phyloP scores from a whole-genome alignment of 352 stramenopile genomes.

The Phytopythium sindhum region DNA sequence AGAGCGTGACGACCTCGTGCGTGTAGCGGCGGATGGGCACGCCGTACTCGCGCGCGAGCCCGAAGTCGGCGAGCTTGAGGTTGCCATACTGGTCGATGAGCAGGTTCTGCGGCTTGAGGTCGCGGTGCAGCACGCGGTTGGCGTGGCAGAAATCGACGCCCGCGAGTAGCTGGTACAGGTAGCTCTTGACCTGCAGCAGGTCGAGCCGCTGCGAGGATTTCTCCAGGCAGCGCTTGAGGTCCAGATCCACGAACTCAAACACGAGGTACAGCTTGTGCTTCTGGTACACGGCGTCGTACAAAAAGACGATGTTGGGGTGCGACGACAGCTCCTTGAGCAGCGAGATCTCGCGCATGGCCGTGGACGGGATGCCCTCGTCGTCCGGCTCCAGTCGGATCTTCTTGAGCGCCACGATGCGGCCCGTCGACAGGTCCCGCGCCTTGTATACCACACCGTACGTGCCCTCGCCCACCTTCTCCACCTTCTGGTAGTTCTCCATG shows the following conservation, averaged over 20 bases:
- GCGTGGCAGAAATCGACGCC: slow-evolving; percentile 94
- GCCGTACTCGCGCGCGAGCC: slow-evolving; percentile 86
- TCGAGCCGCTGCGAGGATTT: slow-evolving; percentile 90
- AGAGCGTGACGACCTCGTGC: slow-evolving; percentile 94
- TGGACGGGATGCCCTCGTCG: slow-evolving; percentile 97
- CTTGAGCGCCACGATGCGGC: slow-evolving; percentile 94
- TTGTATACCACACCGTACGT: slow-evolving; percentile 98
- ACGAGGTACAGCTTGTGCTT: slow-evolving; percentile 87
- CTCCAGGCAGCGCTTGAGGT: slow-evolving; percentile 89
- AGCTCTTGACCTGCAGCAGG: slow-evolving; percentile 80
- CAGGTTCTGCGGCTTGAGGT: slow-evolving; percentile 98
- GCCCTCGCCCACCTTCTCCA: slow-evolving; percentile 90
- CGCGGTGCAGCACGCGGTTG: slow-evolving; percentile 95
- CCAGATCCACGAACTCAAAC: slow-evolving; percentile 86
- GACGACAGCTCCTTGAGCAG: slow-evolving; percentile 92
- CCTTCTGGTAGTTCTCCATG: slow-evolving; percentile 84
- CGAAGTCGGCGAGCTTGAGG: slow-evolving; percentile 93
- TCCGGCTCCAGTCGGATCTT: slow-evolving; percentile 90
- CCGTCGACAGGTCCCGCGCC: slow-evolving; percentile 85
- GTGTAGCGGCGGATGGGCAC: slow-evolving; percentile 90
- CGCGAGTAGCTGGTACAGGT: slow-evolving; percentile 75
- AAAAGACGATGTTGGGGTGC: slow-evolving; percentile 93
- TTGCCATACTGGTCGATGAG: slow-evolving; percentile 85
- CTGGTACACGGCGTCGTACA: slow-evolving; percentile 83
- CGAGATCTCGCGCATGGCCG: slow-evolving; percentile 97